Base-by-base conservation (phyloP, 441 rosid genomes). In the Rhodomyrtus psidioides region DNA sequence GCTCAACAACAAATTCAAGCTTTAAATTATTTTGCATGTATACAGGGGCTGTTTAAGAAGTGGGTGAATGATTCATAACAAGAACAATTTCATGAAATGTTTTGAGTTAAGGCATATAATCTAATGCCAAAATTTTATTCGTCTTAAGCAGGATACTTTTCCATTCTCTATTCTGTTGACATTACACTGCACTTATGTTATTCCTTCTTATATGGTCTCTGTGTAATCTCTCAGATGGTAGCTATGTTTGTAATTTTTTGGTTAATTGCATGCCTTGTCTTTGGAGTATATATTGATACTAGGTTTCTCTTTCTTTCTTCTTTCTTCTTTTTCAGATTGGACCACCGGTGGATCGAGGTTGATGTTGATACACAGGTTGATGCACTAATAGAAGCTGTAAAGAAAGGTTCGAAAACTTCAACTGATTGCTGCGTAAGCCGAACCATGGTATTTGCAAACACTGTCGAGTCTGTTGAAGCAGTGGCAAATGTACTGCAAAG, bases 401-500 rank as follows among this genome's bases (percentile, higher is more conserved):
- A 90, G 23, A 91, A 93, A 84, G 89, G 89, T 87, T 85, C 83
- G 85, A 83, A 81, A 84, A 84, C 87, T 58, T 89, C 74, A 79
- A 86, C 58, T 82, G 58, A 57, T 70, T 91, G 84, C 79, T 76
- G 87, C 83, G 74, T 84, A 87, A 91, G 88, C 85, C 92, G 98
- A 88, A 97, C 98, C 4, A 96, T 96, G 98, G 95, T 96, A 87
- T 97, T 97, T 91, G 96, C 97, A 79, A 97, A 97, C 86, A 96
- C 98, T n/a, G 97, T 95, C 15, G 98, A 95, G 86, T 98, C 96
- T 21, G 99, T 93, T 88, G 95, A 96, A 90, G 98, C 96, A 84
- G 96, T 95, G 79, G 93, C 92, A 6, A 94, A 92, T 86, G 90
- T 97, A 89, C 88, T 97, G 83, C 92, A 92, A 89, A 90, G 90